A percentile compares a stretch with the other conserved stretches of the same genome.
phyloP scores from a whole-genome alignment of 768 basidiomycete genomes.

The Dentipellis fragilis region DNA sequence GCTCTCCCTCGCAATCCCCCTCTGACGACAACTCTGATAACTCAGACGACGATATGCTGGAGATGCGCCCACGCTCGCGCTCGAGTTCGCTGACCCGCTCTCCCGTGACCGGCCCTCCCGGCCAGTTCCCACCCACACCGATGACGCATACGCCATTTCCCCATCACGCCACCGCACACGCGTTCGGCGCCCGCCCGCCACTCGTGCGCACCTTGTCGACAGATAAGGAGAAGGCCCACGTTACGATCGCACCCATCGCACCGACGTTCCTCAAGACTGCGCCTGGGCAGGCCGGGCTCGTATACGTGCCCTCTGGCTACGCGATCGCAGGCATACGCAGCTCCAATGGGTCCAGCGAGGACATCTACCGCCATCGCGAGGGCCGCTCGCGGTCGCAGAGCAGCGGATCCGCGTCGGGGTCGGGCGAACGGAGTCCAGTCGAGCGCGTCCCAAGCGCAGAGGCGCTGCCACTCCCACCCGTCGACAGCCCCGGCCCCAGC shows the following conservation, averaged over 20 bases:
- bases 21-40: constrained; percentile 21
- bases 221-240: constrained; percentile 33
- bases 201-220: constrained; percentile 22
- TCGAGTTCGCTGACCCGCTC: constrained; percentile 32
- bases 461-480: not conserved
- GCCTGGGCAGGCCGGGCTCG: constrained; percentile 52
- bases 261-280: constrained; percentile 84
- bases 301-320: constrained; percentile 48
- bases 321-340: constrained; percentile 14
- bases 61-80: constrained; percentile 43
- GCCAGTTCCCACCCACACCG: not conserved
- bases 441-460: not conserved
- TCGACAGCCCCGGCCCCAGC: not conserved
- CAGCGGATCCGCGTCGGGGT: constrained; percentile 4
- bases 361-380: constrained; percentile 25
- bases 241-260: constrained; percentile 66
- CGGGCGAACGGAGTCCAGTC: not conserved
- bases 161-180: constrained; percentile 13
- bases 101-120: constrained; percentile 1
- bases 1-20: not conserved
- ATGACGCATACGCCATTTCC: constrained; percentile 3
- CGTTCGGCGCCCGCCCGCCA: constrained; percentile 18
- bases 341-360: constrained; percentile 17
- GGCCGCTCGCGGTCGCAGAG: constrained; percentile 23
- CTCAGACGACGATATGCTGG: constrained; percentile 43